These are phyloP conservation scores for Comarum palustre DNA, from an alignment of 306 rosid genomes.

Conservation along the genomic window DNA sequence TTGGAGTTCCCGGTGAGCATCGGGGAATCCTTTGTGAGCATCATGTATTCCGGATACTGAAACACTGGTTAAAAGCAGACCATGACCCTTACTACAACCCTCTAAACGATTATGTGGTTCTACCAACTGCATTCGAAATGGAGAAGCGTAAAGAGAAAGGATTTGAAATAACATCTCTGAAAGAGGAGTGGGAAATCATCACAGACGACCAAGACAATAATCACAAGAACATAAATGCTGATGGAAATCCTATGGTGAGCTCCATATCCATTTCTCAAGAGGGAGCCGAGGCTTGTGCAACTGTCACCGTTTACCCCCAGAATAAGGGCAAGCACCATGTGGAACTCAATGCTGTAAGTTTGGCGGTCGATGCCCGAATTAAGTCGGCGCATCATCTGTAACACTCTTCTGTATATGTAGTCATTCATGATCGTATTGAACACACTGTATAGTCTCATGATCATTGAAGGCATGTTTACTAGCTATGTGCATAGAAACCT, in stretches of 20 bases:
- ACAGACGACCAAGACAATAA: constrained; percentile 37
- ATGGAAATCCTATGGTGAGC: constrained; percentile 41
- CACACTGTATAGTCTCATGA: background rate
- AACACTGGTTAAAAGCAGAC: constrained; percentile 90
- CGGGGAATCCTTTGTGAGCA: constrained; percentile 79
- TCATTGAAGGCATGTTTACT: background rate
- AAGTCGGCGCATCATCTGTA: background rate
- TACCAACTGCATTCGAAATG: constrained; percentile 76
- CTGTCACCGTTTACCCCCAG: constrained; percentile 52
- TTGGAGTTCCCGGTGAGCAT: constrained; percentile 89
- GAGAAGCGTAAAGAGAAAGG: constrained; percentile 58
- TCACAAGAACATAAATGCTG: constrained; percentile 23
- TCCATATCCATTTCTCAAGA: constrained; percentile 48
- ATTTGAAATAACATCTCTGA: constrained; percentile 64
- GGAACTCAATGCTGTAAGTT: constrained; percentile 63
- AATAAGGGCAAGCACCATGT: constrained; percentile 63
- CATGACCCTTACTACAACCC: constrained; percentile 92
- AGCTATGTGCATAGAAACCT: background rate
- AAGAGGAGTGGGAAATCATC: constrained; percentile 96
- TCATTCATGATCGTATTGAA: background rate
- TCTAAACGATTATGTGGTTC: constrained; percentile 81
- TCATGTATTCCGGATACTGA: constrained; percentile 79
- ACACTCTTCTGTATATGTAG: background rate
- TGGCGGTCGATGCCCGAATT: constrained; percentile 64
- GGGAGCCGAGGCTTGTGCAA: constrained; percentile 58